phyloP scores from a whole-genome alignment of 106 monocot genomes.

The Xerophyta viscosa region DNA sequence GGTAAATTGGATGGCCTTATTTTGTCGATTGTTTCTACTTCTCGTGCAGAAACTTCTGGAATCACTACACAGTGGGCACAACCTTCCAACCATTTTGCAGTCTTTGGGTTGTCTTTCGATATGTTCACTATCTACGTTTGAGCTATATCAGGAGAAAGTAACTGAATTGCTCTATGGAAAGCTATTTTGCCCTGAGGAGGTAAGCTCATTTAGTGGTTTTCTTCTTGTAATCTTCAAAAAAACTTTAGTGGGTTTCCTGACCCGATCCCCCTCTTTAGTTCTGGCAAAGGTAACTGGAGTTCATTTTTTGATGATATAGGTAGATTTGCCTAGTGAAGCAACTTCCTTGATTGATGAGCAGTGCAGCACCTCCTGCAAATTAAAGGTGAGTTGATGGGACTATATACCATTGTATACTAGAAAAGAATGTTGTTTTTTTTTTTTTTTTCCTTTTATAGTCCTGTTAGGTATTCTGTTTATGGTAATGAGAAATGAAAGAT shows the following conservation, averaged over 20 bases:
- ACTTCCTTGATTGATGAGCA: slow-evolving; percentile 8
- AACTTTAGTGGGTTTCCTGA: no score
- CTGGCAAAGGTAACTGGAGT: no score
- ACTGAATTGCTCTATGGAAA: slow-evolving; percentile 36
- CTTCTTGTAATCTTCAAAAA: no score
- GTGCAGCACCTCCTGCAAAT: slow-evolving; percentile 49
- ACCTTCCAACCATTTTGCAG: slow-evolving; percentile 65
- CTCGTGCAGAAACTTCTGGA: slow-evolving; percentile 59
- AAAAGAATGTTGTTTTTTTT: no score
- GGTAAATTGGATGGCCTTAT: no score
- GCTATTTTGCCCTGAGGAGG: slow-evolving; percentile 30
- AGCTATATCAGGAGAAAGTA: slow-evolving; percentile 35
- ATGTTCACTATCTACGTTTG: slow-evolving; percentile 29
- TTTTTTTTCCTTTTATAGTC: no score
- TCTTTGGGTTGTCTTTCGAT: slow-evolving; percentile 57
- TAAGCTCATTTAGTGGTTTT: slow-evolving; percentile 13
- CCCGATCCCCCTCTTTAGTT: no score
- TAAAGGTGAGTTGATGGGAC: slow-evolving; percentile 67
- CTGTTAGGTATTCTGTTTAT: no score
- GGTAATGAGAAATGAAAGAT: no score
- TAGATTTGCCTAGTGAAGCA: slow-evolving; percentile 24
- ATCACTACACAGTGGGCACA: slow-evolving; percentile 32
- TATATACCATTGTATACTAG: no score
- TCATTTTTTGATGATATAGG: no score
- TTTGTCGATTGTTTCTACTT: slow-evolving; percentile 1